phyloP scores from a whole-genome alignment of 1,139 yeast species.

The Nakaseomyces glabratus region DNA sequence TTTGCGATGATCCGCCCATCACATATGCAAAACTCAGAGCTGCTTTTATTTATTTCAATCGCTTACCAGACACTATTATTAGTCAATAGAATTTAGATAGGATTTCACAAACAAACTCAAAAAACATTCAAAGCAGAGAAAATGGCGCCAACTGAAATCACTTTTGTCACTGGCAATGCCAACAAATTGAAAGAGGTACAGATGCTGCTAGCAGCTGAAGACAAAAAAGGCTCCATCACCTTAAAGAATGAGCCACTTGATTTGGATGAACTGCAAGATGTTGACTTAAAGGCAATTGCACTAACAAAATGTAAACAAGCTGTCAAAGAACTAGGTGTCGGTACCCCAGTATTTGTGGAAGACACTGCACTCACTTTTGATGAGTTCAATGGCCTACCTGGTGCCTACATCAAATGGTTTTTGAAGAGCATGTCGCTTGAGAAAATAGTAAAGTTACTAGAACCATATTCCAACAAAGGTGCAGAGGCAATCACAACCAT shows the following conservation, averaged over 20 bases:
- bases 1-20: too few relatives aligned
- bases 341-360: constrained; percentile 84
- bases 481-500: constrained; percentile 90
- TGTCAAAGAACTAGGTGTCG: constrained; percentile 39
- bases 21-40: too few relatives aligned
- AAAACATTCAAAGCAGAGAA: constrained; percentile 7
- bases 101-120: neutral
- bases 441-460: constrained; percentile 68
- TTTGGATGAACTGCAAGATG: constrained; percentile 84
- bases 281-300: constrained; percentile 67
- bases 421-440: constrained; percentile 59
- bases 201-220: constrained; percentile 46
- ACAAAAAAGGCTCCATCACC: constrained; percentile 35
- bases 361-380: constrained; percentile 85
- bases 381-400: constrained; percentile 81
- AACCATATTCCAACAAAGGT: constrained; percentile 69
- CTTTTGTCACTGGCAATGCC: constrained; percentile 77
- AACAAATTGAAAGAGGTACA: constrained; percentile 81
- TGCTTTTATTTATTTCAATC: too few relatives aligned
- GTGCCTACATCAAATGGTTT: constrained; percentile 91
- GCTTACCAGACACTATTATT: neutral
- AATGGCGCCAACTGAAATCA: constrained; percentile 13
- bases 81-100: neutral
- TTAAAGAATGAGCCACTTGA: constrained; percentile 61
- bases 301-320: constrained; percentile 74